These are phyloP conservation scores for Tremella mesenterica DNA, from an alignment of 768 basidiomycete genomes.

Conservation along the genomic window DNA sequence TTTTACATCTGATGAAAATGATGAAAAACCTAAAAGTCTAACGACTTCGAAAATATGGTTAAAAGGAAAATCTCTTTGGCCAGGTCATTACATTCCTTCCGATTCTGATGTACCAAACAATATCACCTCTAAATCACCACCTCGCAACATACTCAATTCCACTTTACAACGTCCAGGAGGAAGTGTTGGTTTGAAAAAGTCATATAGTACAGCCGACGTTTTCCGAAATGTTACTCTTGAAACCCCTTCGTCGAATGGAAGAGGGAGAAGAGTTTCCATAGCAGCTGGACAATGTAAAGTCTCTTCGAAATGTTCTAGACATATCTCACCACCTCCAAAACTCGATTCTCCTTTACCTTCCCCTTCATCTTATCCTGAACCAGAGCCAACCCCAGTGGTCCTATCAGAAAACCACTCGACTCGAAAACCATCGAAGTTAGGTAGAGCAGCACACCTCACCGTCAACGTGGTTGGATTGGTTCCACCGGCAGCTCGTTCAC, in stretches of 20 bases:
- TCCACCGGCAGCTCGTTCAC: slow-evolving; percentile 10
- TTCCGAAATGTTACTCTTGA: too few species aligned
- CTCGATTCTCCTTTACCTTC: background rate
- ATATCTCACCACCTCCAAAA: slow-evolving; percentile 5
- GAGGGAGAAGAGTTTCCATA: slow-evolving; percentile 6
- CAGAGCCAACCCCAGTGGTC: too few species aligned
- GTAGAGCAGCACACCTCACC: background rate
- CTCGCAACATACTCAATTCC: too few species aligned
- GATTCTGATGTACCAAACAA: background rate
- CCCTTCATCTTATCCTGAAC: too few species aligned
- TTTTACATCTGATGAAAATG: slow-evolving; percentile 10
- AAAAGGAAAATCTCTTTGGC: background rate
- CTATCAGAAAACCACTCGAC: too few species aligned
- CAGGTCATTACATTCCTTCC: background rate
- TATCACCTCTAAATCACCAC: too few species aligned
- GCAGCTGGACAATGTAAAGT: background rate
- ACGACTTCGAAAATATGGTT: background rate
- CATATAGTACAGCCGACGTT: too few species aligned
- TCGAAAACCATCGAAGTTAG: too few species aligned
- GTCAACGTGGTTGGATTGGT: background rate
- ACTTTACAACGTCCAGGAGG: too few species aligned
- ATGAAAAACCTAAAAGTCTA: background rate
- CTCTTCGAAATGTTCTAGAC: slow-evolving; percentile 4
- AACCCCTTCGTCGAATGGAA: too few species aligned
- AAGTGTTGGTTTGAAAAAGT: too few species aligned